Percentiles rank a stretch among this genome's conserved stretches.
Conservation (phyloP, 352 stramenopile species). For the Phytopythium oedochilum region DNA sequence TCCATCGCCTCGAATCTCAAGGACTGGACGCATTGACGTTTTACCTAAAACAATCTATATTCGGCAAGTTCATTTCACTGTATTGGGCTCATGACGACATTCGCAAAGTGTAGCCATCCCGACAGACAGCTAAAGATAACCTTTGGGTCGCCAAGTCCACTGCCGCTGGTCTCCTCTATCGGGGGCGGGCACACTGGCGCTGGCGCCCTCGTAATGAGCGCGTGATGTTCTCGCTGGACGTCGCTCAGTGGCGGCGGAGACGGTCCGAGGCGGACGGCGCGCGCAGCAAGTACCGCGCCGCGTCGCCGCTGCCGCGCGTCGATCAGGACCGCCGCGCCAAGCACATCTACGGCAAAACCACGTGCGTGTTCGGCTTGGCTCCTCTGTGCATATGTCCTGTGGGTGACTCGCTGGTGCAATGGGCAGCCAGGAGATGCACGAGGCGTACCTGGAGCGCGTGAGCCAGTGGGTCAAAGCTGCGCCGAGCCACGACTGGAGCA, state of each 20-base stretch:
- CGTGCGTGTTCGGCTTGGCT: slow-evolving; percentile 13
- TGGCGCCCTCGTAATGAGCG: not conserved
- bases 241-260: slow-evolving; percentile 37
- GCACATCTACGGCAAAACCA: slow-evolving; percentile 54
- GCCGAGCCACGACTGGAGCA: slow-evolving; percentile 37
- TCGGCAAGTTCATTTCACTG: too few relatives aligned
- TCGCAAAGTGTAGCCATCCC: slow-evolving; percentile 1
- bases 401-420: not conserved
- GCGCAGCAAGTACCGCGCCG: slow-evolving; percentile 19
- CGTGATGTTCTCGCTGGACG: slow-evolving; percentile 58
- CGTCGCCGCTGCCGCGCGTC: slow-evolving; percentile 14
- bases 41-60: not conserved
- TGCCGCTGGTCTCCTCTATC: too few relatives aligned
- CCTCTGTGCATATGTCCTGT: not conserved
- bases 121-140: slow-evolving; percentile 1
- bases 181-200: too few relatives aligned
- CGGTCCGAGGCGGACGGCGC: slow-evolving; percentile 30
- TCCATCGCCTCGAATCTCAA: slow-evolving; percentile 27
- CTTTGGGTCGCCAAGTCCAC: not conserved
- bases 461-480: slow-evolving; percentile 41
- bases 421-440: slow-evolving; percentile 66
- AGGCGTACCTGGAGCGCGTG: slow-evolving; percentile 54
- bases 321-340: slow-evolving; percentile 33
- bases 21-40: not conserved
- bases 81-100: too few relatives aligned